Conservation (phyloP, 2,329 filamentous ascomycete species). For the Scedosporium boydii region DNA sequence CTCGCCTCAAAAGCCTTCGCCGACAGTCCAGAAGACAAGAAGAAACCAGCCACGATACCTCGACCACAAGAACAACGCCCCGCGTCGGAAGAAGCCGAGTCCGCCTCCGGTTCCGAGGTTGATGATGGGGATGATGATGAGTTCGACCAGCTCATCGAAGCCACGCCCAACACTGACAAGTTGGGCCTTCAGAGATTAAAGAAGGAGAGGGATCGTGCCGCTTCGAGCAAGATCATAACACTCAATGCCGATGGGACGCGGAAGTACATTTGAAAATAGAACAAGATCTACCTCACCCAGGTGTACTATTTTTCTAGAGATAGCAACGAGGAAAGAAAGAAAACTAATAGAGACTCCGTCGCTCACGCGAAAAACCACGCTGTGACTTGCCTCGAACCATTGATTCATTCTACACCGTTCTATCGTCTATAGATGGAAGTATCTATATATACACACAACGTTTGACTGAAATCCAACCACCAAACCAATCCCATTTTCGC, state of each 20-base stretch:
- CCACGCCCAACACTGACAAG: slow-evolving; percentile 79
- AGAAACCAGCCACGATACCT: slow-evolving; percentile 53
- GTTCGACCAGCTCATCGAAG: slow-evolving; percentile 89
- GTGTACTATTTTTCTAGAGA: too few relatives aligned
- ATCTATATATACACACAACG: background rate
- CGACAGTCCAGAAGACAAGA: slow-evolving; percentile 20
- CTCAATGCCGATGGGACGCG: slow-evolving; percentile 37
- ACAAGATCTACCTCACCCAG: background rate
- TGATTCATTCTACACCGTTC: too few relatives aligned
- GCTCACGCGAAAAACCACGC: too few relatives aligned
- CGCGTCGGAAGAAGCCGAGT: slow-evolving; percentile 28
- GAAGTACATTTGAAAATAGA: slow-evolving; percentile 6
- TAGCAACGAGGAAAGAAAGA: too few relatives aligned
- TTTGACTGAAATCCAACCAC: background rate
- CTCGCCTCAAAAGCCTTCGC: slow-evolving; percentile 83
- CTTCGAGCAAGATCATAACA: slow-evolving; percentile 42
- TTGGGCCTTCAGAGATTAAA: slow-evolving; percentile 55
- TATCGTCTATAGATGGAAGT: too few relatives aligned
- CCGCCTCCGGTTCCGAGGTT: slow-evolving; percentile 28
- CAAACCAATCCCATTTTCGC: background rate
- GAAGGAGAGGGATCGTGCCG: slow-evolving; percentile 40
- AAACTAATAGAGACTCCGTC: too few relatives aligned
- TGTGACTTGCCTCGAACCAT: too few relatives aligned
- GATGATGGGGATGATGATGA: slow-evolving; percentile 58
- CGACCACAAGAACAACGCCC: slow-evolving; percentile 37